Base-by-base conservation (phyloP, 164 flowering plant species). In the Dillenia turbinata region DNA sequence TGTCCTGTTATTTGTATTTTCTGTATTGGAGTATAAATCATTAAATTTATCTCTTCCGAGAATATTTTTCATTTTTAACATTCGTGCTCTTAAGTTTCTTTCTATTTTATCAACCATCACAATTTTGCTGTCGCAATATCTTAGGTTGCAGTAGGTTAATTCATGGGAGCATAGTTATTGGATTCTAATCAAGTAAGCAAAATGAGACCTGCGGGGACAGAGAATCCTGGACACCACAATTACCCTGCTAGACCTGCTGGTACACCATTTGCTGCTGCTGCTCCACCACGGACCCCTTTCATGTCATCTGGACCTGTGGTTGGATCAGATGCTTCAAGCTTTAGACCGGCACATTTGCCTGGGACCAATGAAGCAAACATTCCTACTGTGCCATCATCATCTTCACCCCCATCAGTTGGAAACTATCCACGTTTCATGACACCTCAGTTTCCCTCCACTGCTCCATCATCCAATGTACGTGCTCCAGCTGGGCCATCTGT, bases 121-220 rank as follows among this genome's bases (percentile, higher is more conserved):
- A 4, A 4, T 4, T 33, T 33, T 0, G 4, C 40, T 33, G 40
- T 33, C 5, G 40, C 7, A 33, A 33, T 33, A 47, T 66, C n/a
- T 61, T 67, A 54, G 46, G 9, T 52, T 60, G 43, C 57, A 45
- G 52, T 73, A 73, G 78, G 80, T 75, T 63, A 47, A 53, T 60
- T 64, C 56, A 69, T 77, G 81, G 70, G 50, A 73, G 47, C 55
- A 49, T 78, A 66, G 61, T 47, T 22, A 47, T 68, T 50, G 16
- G 40, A 46, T 56, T 63, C 65, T 53, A 49, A 61, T 50, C 61
- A 44, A 62, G 70, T 62, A 43, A 62, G 60, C 52, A 44, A 59
- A 44, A 60, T 71, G 66, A 78, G 75, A 62, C 59, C 80, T 49
- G 86, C 82, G 87, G 96, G 87, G 66, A 83, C 86, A 65, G 90